These are phyloP conservation scores for Corylus americana DNA, from an alignment of 306 rosid genomes.

Conservation along the genomic window DNA sequence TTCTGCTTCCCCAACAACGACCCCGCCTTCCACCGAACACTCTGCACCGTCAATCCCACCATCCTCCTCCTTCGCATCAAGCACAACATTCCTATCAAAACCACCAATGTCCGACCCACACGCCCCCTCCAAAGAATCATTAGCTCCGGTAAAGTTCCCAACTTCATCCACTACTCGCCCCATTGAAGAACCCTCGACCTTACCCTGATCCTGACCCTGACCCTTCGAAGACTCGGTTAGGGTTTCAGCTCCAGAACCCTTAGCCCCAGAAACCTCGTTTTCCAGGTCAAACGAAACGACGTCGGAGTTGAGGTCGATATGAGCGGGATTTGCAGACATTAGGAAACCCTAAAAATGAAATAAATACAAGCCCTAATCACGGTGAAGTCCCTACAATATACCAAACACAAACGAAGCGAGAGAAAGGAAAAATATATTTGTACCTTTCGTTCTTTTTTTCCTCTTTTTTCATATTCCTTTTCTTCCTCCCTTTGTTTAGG, in stretches of 20 bases:
- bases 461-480: neutral
- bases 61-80: conserved; percentile 19
- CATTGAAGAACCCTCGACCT: conserved; percentile 10
- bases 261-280: conserved; percentile 32
- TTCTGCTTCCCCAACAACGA: conserved; percentile 15
- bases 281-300: conserved; percentile 40
- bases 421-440: neutral
- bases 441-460: conserved; percentile 21
- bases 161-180: neutral
- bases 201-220: neutral
- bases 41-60: conserved; percentile 26
- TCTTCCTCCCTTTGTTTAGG: neutral
- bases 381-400: neutral
- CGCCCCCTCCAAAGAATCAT: conserved; percentile 1
- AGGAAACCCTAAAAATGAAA: conserved; percentile 34
- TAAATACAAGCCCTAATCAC: conserved; percentile 23
- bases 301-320: conserved; percentile 51
- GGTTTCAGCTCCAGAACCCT: conserved; percentile 27
- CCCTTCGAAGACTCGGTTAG: conserved; percentile 18
- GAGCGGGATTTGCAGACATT: conserved; percentile 39
- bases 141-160: conserved; percentile 12
- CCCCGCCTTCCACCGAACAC: conserved; percentile 13
- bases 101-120: conserved; percentile 13
- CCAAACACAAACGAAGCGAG: neutral
- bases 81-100: conserved; percentile 8